These are phyloP conservation scores for Claviceps sp. DNA, from an alignment of 2,329 filamentous ascomycete species.

Conservation along the genomic window DNA sequence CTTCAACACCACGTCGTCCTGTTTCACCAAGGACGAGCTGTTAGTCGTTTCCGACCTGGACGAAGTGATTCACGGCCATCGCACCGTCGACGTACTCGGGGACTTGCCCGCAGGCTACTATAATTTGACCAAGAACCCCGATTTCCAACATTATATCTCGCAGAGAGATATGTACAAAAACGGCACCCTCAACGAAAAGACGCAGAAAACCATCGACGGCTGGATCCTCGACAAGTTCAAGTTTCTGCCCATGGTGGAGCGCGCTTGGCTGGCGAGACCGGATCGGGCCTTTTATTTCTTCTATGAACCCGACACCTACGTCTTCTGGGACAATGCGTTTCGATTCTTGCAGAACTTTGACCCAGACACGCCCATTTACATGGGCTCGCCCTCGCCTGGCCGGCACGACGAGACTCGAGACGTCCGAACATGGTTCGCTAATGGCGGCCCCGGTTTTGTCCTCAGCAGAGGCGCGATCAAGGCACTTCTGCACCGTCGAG, in stretches of 20 bases:
- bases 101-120: constrained; percentile 18
- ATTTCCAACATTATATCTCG: constrained; percentile 27
- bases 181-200: constrained; percentile 19
- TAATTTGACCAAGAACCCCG: constrained; percentile 17
- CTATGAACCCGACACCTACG: constrained; percentile 41
- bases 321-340: constrained; percentile 27
- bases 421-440: constrained; percentile 34
- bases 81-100: constrained; percentile 29
- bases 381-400: constrained; percentile 38
- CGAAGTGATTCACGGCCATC: constrained; percentile 28
- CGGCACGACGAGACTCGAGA: constrained; percentile 16
- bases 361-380: constrained; percentile 34
- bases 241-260: constrained; percentile 41
- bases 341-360: constrained; percentile 32
- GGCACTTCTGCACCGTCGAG: constrained; percentile 27
- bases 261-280: constrained; percentile 31
- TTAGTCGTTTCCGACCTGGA: constrained; percentile 39
- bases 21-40: constrained; percentile 26
- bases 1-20: constrained; percentile 38
- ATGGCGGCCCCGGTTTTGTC: constrained; percentile 46
- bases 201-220: constrained; percentile 23
- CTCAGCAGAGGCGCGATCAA: constrained; percentile 35
- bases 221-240: constrained; percentile 46
- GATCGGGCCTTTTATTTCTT: constrained; percentile 42
- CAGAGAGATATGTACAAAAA: constrained; percentile 23